Conservation (phyloP, 139 green algal genomes). For the Haematococcus lacustris region DNA sequence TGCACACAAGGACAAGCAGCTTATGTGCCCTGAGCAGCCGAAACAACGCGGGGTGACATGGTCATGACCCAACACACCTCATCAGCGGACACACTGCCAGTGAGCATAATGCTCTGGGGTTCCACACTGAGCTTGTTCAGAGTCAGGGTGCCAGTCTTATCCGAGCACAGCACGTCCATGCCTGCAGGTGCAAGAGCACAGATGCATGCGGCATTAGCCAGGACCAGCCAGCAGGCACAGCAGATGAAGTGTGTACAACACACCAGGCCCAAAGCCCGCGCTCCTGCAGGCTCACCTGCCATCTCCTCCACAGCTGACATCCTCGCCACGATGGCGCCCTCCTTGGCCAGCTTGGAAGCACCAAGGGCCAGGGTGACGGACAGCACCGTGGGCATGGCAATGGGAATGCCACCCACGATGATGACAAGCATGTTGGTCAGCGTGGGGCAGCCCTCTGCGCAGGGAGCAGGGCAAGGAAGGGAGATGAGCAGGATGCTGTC, state of each 20-base stretch:
- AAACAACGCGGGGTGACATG: too few species aligned
- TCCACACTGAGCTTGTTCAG: slow-evolving; percentile 68
- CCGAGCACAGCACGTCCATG: slow-evolving; percentile 87
- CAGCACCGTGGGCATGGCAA: slow-evolving; percentile 89
- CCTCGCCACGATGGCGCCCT: slow-evolving; percentile 85
- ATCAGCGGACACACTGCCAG: too few species aligned
- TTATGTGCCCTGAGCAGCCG: too few species aligned
- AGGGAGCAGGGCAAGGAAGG: neutral
- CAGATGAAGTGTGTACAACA: too few species aligned
- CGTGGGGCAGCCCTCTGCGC: slow-evolving; percentile 63
- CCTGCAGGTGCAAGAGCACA: too few species aligned
- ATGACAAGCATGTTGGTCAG: slow-evolving; percentile 85
- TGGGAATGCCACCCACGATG: slow-evolving; percentile 86
- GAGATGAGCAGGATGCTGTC: too few species aligned
- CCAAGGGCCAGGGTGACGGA: slow-evolving; percentile 83
- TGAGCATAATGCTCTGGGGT: slow-evolving; percentile 2
- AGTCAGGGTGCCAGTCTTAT: slow-evolving; percentile 88
- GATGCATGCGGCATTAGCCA: too few species aligned
- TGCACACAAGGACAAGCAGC: too few species aligned
- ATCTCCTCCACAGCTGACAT: slow-evolving; percentile 87
- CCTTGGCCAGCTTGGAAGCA: slow-evolving; percentile 68
- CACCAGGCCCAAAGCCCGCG: too few species aligned
- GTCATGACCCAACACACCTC: too few species aligned
- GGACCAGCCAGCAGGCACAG: too few species aligned
- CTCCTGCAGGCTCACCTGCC: too few species aligned